These are phyloP conservation scores for Verticillium nonalfalfae DNA, from an alignment of 2,329 filamentous ascomycete genomes.

Conservation along the genomic window DNA sequence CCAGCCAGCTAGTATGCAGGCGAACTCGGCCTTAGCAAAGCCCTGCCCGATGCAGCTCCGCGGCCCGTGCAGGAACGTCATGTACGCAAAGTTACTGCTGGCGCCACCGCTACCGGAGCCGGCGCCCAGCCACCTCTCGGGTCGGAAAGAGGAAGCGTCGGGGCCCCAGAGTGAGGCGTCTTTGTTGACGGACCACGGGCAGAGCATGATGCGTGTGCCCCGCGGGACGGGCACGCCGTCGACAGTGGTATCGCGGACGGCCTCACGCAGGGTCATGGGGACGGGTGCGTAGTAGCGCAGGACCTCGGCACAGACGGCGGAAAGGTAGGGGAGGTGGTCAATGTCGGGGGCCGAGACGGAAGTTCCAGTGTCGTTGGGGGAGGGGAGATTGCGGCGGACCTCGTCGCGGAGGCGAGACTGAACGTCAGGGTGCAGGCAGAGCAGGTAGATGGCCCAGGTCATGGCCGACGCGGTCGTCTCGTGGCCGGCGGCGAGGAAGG, in stretches of 20 bases:
- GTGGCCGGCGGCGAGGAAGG: conserved; percentile 76
- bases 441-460: conserved; percentile 67
- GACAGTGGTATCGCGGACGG: conserved; percentile 59
- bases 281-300: conserved; percentile 70
- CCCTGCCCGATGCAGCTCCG: conserved; percentile 76
- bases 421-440: conserved; percentile 59
- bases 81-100: conserved; percentile 66
- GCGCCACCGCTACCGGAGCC: conserved; percentile 56
- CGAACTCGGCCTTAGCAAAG: conserved; percentile 81
- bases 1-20: conserved; percentile 71
- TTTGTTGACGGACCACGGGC: conserved; percentile 63
- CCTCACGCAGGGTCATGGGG: conserved; percentile 61
- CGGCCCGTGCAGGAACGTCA: conserved; percentile 84
- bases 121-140: conserved; percentile 65
- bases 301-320: conserved; percentile 72
- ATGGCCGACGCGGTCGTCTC: conserved; percentile 73
- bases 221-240: conserved; percentile 60
- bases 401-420: conserved; percentile 64
- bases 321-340: conserved; percentile 71
- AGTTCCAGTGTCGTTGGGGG: conserved; percentile 26
- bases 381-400: conserved; percentile 54
- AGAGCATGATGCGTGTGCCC: conserved; percentile 62
- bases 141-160: conserved; percentile 69
- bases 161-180: conserved; percentile 66
- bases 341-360: conserved; percentile 48